Evolutionary conservation across 139 green algal genomes (phyloP).

Genomic region (Nannochloris sp.): DNA sequence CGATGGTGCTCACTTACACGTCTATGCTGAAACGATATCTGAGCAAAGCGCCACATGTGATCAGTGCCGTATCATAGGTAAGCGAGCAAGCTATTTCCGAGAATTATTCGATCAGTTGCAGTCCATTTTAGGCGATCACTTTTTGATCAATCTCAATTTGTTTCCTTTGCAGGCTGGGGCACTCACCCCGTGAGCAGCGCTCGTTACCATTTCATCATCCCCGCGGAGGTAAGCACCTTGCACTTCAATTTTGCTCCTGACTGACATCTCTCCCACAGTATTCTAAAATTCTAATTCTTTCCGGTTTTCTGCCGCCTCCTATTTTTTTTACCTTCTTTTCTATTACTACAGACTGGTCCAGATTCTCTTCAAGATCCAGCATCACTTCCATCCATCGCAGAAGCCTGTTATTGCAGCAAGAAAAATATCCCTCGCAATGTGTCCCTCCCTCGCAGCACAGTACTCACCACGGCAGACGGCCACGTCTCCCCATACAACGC

Average conservation of each 20-base stretch:
- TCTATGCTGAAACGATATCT: slow-evolving; percentile 31
- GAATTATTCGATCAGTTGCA: not conserved
- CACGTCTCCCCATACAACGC: slow-evolving; percentile 33
- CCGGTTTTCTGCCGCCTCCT: not conserved
- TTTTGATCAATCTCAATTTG: not conserved
- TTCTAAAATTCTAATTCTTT: not conserved
- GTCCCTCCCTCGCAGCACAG: not conserved
- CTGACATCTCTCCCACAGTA: not conserved
- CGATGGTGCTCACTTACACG: slow-evolving; percentile 14
- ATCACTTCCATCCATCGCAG: slow-evolving; percentile 39
- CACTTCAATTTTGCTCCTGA: too few relatives aligned
- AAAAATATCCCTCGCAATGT: not conserved
- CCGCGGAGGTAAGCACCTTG: slow-evolving; percentile 31
- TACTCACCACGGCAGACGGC: slow-evolving; percentile 8
- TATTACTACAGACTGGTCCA: slow-evolving; percentile 2
- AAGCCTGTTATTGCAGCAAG: slow-evolving; percentile 14
- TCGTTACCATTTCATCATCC: slow-evolving; percentile 85
- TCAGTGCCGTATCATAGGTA: slow-evolving; percentile 79
- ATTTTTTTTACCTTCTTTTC: not conserved
- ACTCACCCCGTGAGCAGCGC: slow-evolving; percentile 70
- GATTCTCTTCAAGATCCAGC: slow-evolving; percentile 35
- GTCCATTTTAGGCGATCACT: not conserved
- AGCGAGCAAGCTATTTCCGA: not conserved
- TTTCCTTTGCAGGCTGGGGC: slow-evolving; percentile 68
- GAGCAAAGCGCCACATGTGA: slow-evolving; percentile 49